Evolutionary conservation across 208 protist species (phyloP).

Genomic region (Crithidia bombi): DNA sequence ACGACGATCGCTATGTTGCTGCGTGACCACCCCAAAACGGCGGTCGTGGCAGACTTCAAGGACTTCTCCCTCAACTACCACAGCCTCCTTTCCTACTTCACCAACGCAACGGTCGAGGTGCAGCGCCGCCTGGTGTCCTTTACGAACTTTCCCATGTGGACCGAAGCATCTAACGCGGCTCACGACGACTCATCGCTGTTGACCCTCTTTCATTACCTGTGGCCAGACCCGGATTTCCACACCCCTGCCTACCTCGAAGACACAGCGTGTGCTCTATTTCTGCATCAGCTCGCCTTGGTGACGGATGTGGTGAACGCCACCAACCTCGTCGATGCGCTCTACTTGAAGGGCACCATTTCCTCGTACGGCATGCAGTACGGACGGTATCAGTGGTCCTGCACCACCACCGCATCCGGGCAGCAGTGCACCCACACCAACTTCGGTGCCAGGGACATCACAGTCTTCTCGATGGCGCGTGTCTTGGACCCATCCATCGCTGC

Average conservation of each 20-base stretch:
- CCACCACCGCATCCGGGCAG: not conserved
- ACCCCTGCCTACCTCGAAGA: not conserved
- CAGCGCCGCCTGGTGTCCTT: conserved; percentile 31
- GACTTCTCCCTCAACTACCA: conserved; percentile 40
- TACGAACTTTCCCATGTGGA: conserved; percentile 47
- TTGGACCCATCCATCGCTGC: conserved; percentile 21
- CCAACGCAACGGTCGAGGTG: not conserved
- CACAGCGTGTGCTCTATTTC: not conserved
- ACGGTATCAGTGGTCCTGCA: not conserved
- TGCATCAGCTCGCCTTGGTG: not conserved
- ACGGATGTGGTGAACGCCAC: not conserved
- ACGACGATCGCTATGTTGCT: conserved; percentile 20
- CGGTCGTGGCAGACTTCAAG: conserved; percentile 32
- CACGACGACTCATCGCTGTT: conserved; percentile 17
- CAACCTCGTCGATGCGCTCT: not conserved
- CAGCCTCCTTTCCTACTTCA: conserved; percentile 16
- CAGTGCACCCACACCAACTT: conserved; percentile 40
- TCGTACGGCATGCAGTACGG: not conserved
- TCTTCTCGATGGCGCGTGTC: conserved; percentile 33
- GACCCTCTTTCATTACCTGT: conserved; percentile 23
- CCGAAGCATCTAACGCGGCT: conserved; percentile 19
- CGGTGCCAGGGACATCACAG: conserved; percentile 40
- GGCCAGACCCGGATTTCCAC: not conserved
- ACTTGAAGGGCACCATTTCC: not conserved
- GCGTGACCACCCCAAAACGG: conserved; percentile 7